Conservation (phyloP, 345 rosid species). For the Syzygium oleosum region DNA sequence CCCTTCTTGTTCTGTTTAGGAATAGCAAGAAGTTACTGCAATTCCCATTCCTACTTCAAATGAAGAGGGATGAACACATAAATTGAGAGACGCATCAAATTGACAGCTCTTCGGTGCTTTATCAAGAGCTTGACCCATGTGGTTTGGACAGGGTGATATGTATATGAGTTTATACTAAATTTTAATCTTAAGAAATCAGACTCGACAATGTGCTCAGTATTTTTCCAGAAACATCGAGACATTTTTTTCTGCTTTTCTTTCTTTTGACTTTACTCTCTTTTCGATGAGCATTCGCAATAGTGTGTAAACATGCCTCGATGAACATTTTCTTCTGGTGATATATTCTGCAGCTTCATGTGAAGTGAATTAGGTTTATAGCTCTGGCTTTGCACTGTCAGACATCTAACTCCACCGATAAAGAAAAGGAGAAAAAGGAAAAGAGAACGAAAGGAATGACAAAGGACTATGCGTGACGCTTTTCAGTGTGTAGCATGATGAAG, state of each 20-base stretch:
- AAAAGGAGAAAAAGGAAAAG: background rate
- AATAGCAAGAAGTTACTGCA: background rate
- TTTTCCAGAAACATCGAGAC: background rate
- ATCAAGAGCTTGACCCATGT: background rate
- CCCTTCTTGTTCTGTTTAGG: background rate
- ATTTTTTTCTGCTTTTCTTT: background rate
- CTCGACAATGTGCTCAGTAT: background rate
- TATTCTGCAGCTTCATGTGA: background rate
- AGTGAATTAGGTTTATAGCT: background rate
- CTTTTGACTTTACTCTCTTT: background rate
- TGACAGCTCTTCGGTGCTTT: background rate
- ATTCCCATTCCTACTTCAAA: background rate
- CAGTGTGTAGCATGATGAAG: background rate
- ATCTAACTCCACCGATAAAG: background rate
- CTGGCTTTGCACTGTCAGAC: background rate
- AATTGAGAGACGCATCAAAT: background rate
- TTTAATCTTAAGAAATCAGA: background rate
- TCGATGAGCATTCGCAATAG: fast-evolving
- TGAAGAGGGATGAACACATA: background rate
- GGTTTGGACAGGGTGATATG: background rate
- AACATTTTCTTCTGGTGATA: background rate
- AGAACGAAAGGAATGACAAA: background rate
- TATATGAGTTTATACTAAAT: background rate
- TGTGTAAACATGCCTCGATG: background rate
- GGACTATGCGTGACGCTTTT: background rate